Percentiles rank a stretch among this genome's conserved stretches.
phyloP scores from a whole-genome alignment of 768 basidiomycete genomes.

The Tubosaeta brunneosetosa region DNA sequence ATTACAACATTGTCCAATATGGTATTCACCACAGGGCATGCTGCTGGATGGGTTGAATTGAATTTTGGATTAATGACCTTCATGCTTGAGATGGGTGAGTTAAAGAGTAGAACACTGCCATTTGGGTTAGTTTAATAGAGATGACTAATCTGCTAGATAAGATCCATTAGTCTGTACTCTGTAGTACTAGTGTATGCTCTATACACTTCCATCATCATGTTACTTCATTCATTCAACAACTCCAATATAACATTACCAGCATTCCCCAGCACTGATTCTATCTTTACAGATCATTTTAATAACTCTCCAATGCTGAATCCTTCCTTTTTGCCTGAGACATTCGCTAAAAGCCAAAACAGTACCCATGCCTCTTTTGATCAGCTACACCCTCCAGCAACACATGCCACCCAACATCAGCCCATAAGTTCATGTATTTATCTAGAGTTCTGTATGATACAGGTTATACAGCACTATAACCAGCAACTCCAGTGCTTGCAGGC shows the following conservation, averaged over 20 bases:
- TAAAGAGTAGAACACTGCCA: too few relatives aligned
- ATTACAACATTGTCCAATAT: neutral
- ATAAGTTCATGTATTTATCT: too few relatives aligned
- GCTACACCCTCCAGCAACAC: too few relatives aligned
- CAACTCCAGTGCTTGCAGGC: too few relatives aligned
- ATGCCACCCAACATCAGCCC: neutral
- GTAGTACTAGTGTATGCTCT: too few relatives aligned
- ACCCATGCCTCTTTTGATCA: neutral
- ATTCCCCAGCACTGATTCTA: neutral
- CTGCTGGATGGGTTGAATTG: neutral
- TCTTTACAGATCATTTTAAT: neutral
- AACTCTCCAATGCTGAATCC: neutral
- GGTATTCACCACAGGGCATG: neutral
- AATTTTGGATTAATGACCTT: neutral
- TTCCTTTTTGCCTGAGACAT: neutral
- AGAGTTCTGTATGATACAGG: too few relatives aligned
- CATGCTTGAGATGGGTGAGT: neutral
- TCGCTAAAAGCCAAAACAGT: neutral
- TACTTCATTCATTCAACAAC: neutral
- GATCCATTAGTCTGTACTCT: too few relatives aligned
- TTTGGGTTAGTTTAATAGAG: too few relatives aligned
- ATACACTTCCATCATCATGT: too few relatives aligned
- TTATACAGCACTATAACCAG: too few relatives aligned
- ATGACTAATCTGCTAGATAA: too few relatives aligned
- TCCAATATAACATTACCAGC: neutral